phyloP scores from a whole-genome alignment of 345 rosid genomes.

The Acer yangbiense region DNA sequence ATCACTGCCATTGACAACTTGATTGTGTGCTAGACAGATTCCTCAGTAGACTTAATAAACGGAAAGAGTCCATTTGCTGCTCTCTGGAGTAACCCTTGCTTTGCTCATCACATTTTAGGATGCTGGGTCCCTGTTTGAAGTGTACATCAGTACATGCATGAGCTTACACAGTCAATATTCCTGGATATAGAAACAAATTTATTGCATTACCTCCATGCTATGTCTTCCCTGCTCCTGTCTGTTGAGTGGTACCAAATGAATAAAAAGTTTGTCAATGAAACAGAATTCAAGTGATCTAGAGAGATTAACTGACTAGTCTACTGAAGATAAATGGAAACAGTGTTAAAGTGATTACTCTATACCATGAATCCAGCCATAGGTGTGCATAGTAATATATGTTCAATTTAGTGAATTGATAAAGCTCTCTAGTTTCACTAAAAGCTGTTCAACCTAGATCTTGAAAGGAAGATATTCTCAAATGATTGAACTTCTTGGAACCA shows the following conservation, averaged over 20 bases:
- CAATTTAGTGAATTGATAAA: not conserved
- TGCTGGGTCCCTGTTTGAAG: slow-evolving; percentile 54
- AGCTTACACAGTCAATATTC: not conserved
- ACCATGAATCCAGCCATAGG: not conserved
- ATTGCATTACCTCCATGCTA: slow-evolving; percentile 70
- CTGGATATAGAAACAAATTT: not conserved
- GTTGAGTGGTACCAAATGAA: slow-evolving; percentile 25
- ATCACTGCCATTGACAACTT: slow-evolving; percentile 78
- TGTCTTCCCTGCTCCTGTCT: slow-evolving; percentile 98
- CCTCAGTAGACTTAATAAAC: slow-evolving; percentile 44
- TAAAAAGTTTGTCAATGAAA: slow-evolving; percentile 7
- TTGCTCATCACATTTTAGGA: slow-evolving; percentile 54
- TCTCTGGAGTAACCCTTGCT: slow-evolving; percentile 79
- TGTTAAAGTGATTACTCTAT: not conserved
- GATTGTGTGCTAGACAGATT: slow-evolving; percentile 44
- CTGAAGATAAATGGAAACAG: not conserved
- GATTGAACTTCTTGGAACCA: no score
- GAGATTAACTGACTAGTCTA: slow-evolving; percentile 9
- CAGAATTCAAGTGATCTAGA: not conserved
- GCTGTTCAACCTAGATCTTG: no score
- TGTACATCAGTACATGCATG: not conserved
- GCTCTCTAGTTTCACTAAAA: no score
- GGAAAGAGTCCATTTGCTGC: slow-evolving; percentile 74
- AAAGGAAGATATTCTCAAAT: no score
- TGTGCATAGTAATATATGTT: not conserved